Evolutionary conservation across 2,329 filamentous ascomycete species (phyloP), one percentile per base, ranked within the genome.

Genomic region (Fusarium praegraminearum): DNA sequence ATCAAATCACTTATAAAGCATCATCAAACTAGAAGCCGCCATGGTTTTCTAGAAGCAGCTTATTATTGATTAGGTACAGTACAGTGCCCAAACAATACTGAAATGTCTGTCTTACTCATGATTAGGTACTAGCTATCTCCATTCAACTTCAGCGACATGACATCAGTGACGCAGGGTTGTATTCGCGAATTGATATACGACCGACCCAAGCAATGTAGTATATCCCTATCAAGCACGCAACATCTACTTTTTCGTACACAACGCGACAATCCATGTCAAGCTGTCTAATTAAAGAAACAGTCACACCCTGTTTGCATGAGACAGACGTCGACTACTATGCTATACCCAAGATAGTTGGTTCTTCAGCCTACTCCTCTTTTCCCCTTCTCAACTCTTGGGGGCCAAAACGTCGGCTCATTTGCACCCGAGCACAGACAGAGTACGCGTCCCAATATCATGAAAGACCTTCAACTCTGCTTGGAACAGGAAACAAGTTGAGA

Each of bases 1-100:
- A 36, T 35, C 41, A 67, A 69, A 67, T 36, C 52, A 47, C 47
- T 69, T 69, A 67, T 57, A 40, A 69, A 70, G 66, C 56, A 55
- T 57, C 26, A 12, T 28, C 28, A 52, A 55, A 57, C 28, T 43
- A 41, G 28, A 32, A 54, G 12, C 38, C 9, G 16, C 24, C 43
- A 7, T 47, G 16, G 18, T 15, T 33, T 65, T 65, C 62, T 52
- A 65, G 61, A 47, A 53, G 12, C 24, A 43, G 62, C 54, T 52
- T 44, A 32, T 26, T 28, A 7, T 51, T 51, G 24, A 41, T 26
- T 38, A 36, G 15, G 16, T 44, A 61, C 43, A n/a, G 6, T 11
- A 9, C 7, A 9, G 12, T 47, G 20, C 20, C 11, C 28, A 49
- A 9, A 24, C 16, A 50, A 36, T 32, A 18, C 33, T 10, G 12